Base-by-base conservation (phyloP, 1,284 basidiomycete species). In the Apiotrichum brassicae region DNA sequence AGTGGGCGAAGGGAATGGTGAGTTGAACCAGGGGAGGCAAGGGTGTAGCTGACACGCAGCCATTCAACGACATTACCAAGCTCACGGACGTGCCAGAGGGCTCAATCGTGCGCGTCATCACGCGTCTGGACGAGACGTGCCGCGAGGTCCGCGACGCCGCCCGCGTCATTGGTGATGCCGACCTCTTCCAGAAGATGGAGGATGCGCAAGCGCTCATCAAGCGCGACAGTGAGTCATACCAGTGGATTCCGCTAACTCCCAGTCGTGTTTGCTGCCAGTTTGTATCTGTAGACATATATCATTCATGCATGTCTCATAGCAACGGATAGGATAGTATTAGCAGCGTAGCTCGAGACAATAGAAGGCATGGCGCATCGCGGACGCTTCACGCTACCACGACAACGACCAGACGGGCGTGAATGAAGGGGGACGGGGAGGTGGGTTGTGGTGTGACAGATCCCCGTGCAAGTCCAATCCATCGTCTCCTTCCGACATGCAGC, bases 1-100 rank as follows among this genome's bases (percentile, higher is more conserved):
- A 97, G 71, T 99, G 95, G 95, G 93, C 95, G 0, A 87, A 86
- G 66, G 95, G 95, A 48, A 95, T 93, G 86, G 93, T 93, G 62
- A 63, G 81, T 66, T 22, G 19, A 23, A 25, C 6, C 3, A 18
- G 28, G 8, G 28, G 11, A 18, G n/a, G 16, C 33, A 16, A 34
- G 9, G 6, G 14, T 30, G 16, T 2, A 18, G 30, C 54, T 49
- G 25, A 52, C 44, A 7, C 18, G 11, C 56, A 95, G 92, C 88
- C 93, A 0, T 99, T 99, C 71, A 84, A 90, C 60, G 84, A 97
- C 65, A 95, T 99, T 62, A 92, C 89, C 1, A 75, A 81, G 7
- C 76, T 98, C 54, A 99, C 95, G 0, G 95, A 98, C 65, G 87
- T 97, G 11, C 83, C 91, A 7, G 95, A 99, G 69, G 95, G 95